These are phyloP conservation scores for Glycine soja DNA, from an alignment of 306 rosid genomes.

Conservation along the genomic window DNA sequence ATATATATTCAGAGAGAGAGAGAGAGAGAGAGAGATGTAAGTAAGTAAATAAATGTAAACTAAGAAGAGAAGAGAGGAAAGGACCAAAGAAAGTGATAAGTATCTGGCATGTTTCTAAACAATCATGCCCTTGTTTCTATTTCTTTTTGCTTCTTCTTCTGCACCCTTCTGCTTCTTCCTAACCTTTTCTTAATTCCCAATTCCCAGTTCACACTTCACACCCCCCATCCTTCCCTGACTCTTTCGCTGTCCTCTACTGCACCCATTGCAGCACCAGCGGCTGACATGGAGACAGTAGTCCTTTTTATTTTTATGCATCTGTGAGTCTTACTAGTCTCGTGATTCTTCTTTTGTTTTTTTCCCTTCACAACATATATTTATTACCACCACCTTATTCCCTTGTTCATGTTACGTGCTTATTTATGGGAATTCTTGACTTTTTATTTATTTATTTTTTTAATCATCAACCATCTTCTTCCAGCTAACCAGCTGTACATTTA, in stretches of 20 bases:
- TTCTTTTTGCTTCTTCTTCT: slow-evolving; percentile 44
- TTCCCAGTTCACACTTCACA: slow-evolving; percentile 45
- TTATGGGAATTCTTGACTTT: slow-evolving; percentile 59
- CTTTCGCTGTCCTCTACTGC: slow-evolving; percentile 55
- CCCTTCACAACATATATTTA: slow-evolving; percentile 50
- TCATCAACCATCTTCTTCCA: not conserved
- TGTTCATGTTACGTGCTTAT: slow-evolving; percentile 76
- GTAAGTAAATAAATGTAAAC: too few relatives aligned
- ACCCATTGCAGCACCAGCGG: slow-evolving; percentile 70
- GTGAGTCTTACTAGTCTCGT: slow-evolving; percentile 76
- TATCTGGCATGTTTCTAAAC: slow-evolving; percentile 50
- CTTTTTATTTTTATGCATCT: slow-evolving; percentile 56
- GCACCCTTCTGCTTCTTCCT: not conserved
- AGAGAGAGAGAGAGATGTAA: not conserved
- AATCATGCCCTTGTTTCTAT: slow-evolving; percentile 39
- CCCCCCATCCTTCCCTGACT: slow-evolving; percentile 41
- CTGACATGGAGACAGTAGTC: slow-evolving; percentile 88
- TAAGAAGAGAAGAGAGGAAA: not conserved
- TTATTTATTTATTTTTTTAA: not conserved
- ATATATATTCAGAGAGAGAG: not conserved
- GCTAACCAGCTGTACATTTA: slow-evolving; percentile 10
- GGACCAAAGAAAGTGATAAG: slow-evolving; percentile 44
- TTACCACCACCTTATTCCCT: slow-evolving; percentile 65
- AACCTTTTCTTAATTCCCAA: slow-evolving; percentile 42
- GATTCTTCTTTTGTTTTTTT: slow-evolving; percentile 79